A percentile compares a stretch with the other conserved stretches of the same genome.
Conservation (phyloP, 345 rosid species). For the Atalantia buxifolia region DNA sequence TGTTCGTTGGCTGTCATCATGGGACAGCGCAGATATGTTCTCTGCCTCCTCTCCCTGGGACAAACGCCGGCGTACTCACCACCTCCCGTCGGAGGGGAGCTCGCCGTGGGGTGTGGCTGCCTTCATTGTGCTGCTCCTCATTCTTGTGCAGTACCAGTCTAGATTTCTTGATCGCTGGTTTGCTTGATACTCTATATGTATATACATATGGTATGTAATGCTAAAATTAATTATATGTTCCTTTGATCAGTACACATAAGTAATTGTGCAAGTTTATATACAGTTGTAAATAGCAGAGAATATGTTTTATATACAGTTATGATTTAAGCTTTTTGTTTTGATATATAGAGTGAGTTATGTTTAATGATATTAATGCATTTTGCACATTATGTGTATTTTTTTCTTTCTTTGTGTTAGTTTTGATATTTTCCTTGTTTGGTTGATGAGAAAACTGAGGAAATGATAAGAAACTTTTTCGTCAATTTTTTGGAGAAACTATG, state of each 20-base stretch:
- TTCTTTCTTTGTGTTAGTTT: not conserved
- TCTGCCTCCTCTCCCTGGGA: constrained; percentile 49
- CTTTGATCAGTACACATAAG: not conserved
- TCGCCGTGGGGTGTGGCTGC: constrained; percentile 98
- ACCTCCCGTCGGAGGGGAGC: constrained; percentile 54
- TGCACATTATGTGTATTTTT: not conserved
- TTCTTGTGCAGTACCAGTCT: constrained; percentile 74
- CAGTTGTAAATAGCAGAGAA: not conserved
- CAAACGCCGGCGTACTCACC: constrained; percentile 38
- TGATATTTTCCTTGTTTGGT: not conserved
- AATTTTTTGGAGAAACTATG: not conserved
- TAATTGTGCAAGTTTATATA: not conserved
- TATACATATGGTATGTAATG: not conserved
- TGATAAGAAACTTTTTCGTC: not conserved
- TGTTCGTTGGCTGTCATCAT: constrained; percentile 62
- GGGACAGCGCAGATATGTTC: constrained; percentile 56
- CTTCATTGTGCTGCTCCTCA: constrained; percentile 62
- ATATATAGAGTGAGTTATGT: not conserved
- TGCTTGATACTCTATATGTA: constrained; percentile 3
- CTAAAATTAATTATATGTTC: not conserved
- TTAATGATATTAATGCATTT: too few relatives aligned
- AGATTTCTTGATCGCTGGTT: constrained; percentile 67
- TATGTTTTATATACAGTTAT: not conserved
- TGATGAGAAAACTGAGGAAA: not conserved
- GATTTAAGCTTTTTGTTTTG: not conserved